These are phyloP conservation scores for Pseudonitzschia multiseries DNA, from an alignment of 108 stramenopile species.

Conservation along the genomic window DNA sequence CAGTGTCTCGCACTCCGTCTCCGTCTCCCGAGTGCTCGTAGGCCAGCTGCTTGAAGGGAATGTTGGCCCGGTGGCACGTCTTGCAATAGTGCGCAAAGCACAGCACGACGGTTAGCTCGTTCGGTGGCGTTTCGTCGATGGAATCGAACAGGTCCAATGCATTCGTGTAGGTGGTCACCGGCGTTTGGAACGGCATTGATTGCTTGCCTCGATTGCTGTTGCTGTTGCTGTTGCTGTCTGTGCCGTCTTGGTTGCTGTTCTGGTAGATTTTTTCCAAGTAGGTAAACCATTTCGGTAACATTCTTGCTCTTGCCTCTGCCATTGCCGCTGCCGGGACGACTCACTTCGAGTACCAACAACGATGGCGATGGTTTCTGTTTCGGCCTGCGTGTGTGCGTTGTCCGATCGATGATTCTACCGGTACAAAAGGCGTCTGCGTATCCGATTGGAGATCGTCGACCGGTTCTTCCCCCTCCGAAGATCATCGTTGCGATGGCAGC, in stretches of 20 bases:
- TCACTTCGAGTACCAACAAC: not conserved
- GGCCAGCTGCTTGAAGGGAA: slow-evolving; percentile 19
- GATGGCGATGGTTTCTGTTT: not conserved
- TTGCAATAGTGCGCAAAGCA: slow-evolving; percentile 23
- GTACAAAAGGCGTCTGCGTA: not conserved
- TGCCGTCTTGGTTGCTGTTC: not conserved
- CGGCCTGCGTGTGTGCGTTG: not conserved
- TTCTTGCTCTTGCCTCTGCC: not conserved
- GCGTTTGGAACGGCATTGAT: not conserved
- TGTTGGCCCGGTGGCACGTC: slow-evolving; percentile 13
- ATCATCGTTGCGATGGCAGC: not conserved
- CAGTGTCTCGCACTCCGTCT: too few species aligned
- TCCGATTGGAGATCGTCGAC: not conserved
- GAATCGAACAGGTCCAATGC: slow-evolving; percentile 6
- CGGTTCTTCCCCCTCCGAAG: not conserved
- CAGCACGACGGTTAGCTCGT: slow-evolving; percentile 19
- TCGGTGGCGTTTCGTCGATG: slow-evolving; percentile 1
- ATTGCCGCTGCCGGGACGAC: not conserved
- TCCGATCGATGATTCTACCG: not conserved
- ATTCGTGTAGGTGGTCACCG: slow-evolving; percentile 1
- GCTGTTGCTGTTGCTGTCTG: not conserved
- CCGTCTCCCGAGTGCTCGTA: too few species aligned
- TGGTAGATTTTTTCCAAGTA: not conserved
- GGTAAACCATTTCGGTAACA: slow-evolving; percentile 5
- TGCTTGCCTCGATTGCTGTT: not conserved